Evolutionary conservation across 2,329 filamentous ascomycete genomes (phyloP), one percentile per base, ranked within the genome.

Genomic region (Xylaria sp.): DNA sequence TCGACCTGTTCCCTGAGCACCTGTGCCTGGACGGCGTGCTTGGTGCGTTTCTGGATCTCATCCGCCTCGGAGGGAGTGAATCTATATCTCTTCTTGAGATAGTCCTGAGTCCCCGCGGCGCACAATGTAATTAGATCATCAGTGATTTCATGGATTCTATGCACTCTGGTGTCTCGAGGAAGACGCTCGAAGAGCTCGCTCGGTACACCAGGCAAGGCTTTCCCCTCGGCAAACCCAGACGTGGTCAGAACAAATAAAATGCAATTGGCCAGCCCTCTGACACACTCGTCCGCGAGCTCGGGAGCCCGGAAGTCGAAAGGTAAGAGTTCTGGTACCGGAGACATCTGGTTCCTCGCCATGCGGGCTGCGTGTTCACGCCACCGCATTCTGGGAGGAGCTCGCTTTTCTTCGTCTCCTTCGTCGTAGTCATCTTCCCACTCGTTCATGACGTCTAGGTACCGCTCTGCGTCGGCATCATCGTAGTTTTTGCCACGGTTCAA

Each of bases 11-110:
- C 51, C 18, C 18, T 34, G 23, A 65, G 12, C 15, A 44, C 46
- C 7, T n/a, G 20, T 18, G 52, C 54, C 23, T 39, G 41, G 4
- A 65, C 15, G n/a, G 25, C 10, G 44, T 15, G 20, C 7, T 41
- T n/a, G 20, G 48, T n/a, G 54, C 54, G 63, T 23, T 31, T 51
- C 54, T 51, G 54, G 20, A 65, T 44, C 54, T 65, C 34, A 3
- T 10, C 41, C 2, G 50, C 13, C 12, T 65, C 61, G 3, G 4
- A 7, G 28, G 3, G 12, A 31, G 52, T 23, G 31, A 56, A 39
- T n/a, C 2, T 37, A 3, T 15, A 6, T 12, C 34, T 20, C 10
- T 20, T 20, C 3, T 8, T 18, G 34, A 56, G 52, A 9, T 39
- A 37, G 10, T 10, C 8, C 4, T 31, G 52, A 18, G 39, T 23